Evolutionary conservation across 1,284 basidiomycete genomes (phyloP).

Genomic region (Cryptococcus sp.): DNA sequence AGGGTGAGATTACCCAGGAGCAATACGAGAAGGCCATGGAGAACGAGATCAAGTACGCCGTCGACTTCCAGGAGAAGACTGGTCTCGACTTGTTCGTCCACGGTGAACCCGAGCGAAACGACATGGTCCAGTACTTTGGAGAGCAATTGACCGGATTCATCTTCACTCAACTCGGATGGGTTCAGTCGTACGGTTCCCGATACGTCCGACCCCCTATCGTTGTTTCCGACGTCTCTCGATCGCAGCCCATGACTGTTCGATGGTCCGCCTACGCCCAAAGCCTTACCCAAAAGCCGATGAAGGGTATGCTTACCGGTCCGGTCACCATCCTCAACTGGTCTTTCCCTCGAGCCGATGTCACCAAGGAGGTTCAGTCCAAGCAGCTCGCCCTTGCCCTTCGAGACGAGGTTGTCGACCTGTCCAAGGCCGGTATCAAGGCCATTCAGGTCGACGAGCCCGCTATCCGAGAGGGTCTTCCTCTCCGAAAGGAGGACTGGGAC

Average conservation of each 20-base stretch:
- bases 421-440: conserved; percentile 93
- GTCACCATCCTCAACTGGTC: conserved; percentile 99
- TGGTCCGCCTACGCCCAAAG: conserved; percentile 98
- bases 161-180: conserved; percentile 86
- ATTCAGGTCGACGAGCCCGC: conserved; percentile 99
- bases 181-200: conserved; percentile 81
- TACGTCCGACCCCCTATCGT: conserved; percentile 99
- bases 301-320: conserved; percentile 97
- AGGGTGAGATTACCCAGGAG: conserved; percentile 79
- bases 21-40: conserved; percentile 98
- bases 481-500: conserved; percentile 91
- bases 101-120: conserved; percentile 98
- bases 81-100: conserved; percentile 97
- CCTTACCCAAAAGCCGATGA: conserved; percentile 90
- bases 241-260: conserved; percentile 88
- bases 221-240: conserved; percentile 95
- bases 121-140: conserved; percentile 99
- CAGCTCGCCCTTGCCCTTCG: conserved; percentile 97
- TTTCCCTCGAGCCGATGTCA: conserved; percentile 98
- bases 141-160: conserved; percentile 94
- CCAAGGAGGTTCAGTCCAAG: conserved; percentile 94
- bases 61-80: conserved; percentile 93
- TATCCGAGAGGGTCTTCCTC: conserved; percentile 96
- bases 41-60: conserved; percentile 92
- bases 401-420: conserved; percentile 96